Base-by-base conservation (phyloP, 805 yeast genomes). In the Yarrowia phangngaensis region DNA sequence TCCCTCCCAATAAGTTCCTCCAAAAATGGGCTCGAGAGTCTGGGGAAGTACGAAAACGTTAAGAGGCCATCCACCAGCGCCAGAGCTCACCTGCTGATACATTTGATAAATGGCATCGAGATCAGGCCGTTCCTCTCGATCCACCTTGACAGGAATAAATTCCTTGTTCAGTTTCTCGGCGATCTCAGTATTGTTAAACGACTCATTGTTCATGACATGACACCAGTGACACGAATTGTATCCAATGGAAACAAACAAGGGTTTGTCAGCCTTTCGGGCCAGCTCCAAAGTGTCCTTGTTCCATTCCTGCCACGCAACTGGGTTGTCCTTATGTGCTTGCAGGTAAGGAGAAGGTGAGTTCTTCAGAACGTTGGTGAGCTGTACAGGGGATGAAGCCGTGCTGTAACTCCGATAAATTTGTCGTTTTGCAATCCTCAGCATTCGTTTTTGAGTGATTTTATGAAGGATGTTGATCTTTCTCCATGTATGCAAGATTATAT, bases 11-110 rank as follows among this genome's bases (percentile, higher is more conserved):
- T 63, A 67, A 5, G 68, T 64, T 4, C 70, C 71, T 3, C 67
- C 70, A 49, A 58, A 63, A 24, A 66, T 58, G 12, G 70, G 70
- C 26, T 57, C 58, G 36, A 62, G 56, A 1, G 60, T 41, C 3
- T 59, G 60, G 2, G 71, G 71, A 1, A 60, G 58, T 43, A 67
- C 56, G 52, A 67, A 65, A 3, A 62, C 68, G 51, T 66, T 67
- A 32, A 67, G 53, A 4, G 71, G 71, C 71, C 71, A 67, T 14
- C 70, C 70, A 9, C 69, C 66, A 1, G 57, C 58, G n/a, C 67
- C 67, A 13, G 54, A 52, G 8, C 62, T 56, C 4, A 62, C 66
- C 55, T 67, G 70, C 27, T 67, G 53, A 50, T 60, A 68, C 59
- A 61, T 57, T 64, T 61, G 64, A 52, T 68, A 65, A 7, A 66